Base-by-base conservation (phyloP, 2,329 filamentous ascomycete species). In the Helotiales sp. region DNA sequence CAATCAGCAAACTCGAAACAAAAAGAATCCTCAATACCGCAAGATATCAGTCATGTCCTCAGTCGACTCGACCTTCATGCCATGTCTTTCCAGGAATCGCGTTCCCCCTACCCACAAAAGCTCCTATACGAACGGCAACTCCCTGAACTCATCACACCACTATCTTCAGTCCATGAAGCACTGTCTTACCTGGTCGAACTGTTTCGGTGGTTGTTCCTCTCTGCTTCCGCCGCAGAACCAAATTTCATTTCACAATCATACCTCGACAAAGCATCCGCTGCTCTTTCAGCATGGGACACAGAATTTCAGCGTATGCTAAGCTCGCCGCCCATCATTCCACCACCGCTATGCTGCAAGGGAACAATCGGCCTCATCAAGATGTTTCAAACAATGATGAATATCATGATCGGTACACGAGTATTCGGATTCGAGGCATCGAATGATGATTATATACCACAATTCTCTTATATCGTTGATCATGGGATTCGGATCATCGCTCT, bases 51-150 rank as follows among this genome's bases (percentile, higher is more conserved):
- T 3, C 46, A 57, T 9, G 40, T 55, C 5, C 48, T 63, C 36
- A 50, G 57, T 46, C 59, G 59, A n/a, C 56, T 62, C 6, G 61
- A 63, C 13, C 15, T 63, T 17, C 61, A 62, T 25, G 59, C 59
- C n/a, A 59, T 62, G 46, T 38, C 56, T 2, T 57, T 59, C 19
- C 36, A 31, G 12, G 54, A 62, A n/a, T 12, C 44, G 9, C 24
- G 34, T 36, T 40, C 33, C 13, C 55, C 59, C 12, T 62, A 62
- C 27, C 56, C 50, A 24, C 42, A 61, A 40, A 4, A 56, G n/a
- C 27, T 38, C 34, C 9, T 38, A 17, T 13, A 13, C 34, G 6
- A 17, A 19, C 9, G 19, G 34, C n/a, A 38, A n/a, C 19, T 38
- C n/a, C 34, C 34, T 7, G 19, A 13, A n/a, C 19, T 13, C 34